Conservation (phyloP, 768 basidiomycete species). For the Russula brevipes region DNA sequence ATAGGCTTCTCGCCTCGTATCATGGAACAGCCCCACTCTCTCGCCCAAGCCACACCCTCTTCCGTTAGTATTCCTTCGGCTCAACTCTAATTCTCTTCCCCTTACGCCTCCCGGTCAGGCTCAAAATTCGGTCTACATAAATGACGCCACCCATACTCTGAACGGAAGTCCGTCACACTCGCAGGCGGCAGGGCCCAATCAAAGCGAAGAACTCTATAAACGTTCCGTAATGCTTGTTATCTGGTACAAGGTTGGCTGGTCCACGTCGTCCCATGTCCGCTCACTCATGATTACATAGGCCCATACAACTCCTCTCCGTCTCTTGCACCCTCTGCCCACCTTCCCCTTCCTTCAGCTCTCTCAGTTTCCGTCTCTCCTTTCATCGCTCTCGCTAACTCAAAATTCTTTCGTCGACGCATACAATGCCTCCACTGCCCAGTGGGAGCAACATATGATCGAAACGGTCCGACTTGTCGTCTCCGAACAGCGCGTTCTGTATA, state of each 20-base stretch:
- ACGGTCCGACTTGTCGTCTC: slow-evolving; percentile 54
- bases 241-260: slow-evolving; percentile 55
- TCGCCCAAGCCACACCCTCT: slow-evolving; percentile 11
- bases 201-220: slow-evolving; percentile 36
- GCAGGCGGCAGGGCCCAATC: slow-evolving; percentile 11
- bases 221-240: slow-evolving; percentile 61
- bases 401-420: slow-evolving; percentile 59
- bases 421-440: slow-evolving; percentile 48
- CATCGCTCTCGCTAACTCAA: slow-evolving; percentile 48
- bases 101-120: slow-evolving; percentile 4
- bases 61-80: slow-evolving; percentile 13
- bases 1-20: background rate
- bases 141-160: slow-evolving; percentile 10
- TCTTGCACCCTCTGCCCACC: slow-evolving; percentile 39
- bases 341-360: slow-evolving; percentile 64
- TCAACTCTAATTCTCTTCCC: background rate
- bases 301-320: slow-evolving; percentile 26
- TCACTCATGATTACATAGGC: slow-evolving; percentile 18
- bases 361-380: slow-evolving; percentile 45
- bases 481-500: slow-evolving; percentile 60
- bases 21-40: slow-evolving; percentile 16
- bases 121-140: slow-evolving; percentile 17
- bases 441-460: slow-evolving; percentile 62
- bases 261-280: background rate
- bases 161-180: slow-evolving; percentile 10